A percentile compares a stretch with the other conserved stretches of the same genome.
phyloP scores from a whole-genome alignment of 2,329 filamentous ascomycete species.

The Paracoccidioides brasiliensis region DNA sequence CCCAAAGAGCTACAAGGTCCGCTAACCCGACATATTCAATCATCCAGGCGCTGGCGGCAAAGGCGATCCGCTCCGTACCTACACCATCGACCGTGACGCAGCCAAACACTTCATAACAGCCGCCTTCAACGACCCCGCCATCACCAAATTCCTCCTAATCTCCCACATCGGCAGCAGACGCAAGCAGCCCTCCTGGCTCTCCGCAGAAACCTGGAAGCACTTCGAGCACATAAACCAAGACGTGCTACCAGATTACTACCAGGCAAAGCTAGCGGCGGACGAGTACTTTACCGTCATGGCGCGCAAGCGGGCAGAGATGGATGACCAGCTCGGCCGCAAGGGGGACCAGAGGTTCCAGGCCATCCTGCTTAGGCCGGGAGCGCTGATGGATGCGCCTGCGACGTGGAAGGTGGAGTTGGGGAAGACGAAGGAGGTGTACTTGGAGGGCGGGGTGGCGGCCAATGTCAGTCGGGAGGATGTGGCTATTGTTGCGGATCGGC shows the following conservation, averaged over 20 bases:
- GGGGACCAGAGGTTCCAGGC: background rate
- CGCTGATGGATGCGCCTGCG: slow-evolving; percentile 31
- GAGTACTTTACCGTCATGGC: slow-evolving; percentile 40
- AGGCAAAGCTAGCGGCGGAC: slow-evolving; percentile 44
- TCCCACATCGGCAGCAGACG: slow-evolving; percentile 41
- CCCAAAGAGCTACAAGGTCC: background rate
- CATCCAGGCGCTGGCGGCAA: slow-evolving; percentile 41
- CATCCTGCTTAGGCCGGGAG: no score
- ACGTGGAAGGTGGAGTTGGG: slow-evolving; percentile 38
- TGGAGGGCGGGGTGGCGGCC: slow-evolving; percentile 25
- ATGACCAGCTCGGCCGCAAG: background rate
- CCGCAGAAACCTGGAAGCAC: slow-evolving; percentile 33
- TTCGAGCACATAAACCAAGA: slow-evolving; percentile 37
- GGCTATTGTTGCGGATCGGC: slow-evolving; percentile 36
- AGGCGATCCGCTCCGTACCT: slow-evolving; percentile 38
- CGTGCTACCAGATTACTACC: slow-evolving; percentile 38
- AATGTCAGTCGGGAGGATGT: slow-evolving; percentile 39
- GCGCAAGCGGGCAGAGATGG: slow-evolving; percentile 20
- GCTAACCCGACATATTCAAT: background rate
- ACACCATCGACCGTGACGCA: slow-evolving; percentile 42
- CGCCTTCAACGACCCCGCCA: slow-evolving; percentile 29
- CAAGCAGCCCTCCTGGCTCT: slow-evolving; percentile 38
- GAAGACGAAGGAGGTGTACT: slow-evolving; percentile 21
- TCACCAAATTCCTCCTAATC: slow-evolving; percentile 44
- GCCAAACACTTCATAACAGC: slow-evolving; percentile 42